Percentiles rank a stretch among this genome's conserved stretches.
Evolutionary conservation across 2,329 filamentous ascomycete genomes (phyloP).

Genomic region (Diplodia sapinea): DNA sequence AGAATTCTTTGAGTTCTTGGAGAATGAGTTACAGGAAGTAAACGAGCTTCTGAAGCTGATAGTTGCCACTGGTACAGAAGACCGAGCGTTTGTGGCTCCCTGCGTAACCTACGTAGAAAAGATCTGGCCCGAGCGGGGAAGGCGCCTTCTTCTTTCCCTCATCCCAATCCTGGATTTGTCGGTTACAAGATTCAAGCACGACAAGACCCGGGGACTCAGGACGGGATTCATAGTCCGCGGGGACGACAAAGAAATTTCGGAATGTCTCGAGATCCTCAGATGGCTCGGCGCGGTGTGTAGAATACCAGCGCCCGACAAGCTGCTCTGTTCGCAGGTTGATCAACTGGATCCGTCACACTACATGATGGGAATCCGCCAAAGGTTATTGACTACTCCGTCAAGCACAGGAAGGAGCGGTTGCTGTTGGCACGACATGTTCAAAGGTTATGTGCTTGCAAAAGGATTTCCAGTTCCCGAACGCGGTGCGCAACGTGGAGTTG

Average conservation of each 20-base stretch:
- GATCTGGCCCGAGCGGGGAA: no score
- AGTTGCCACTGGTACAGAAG: not conserved
- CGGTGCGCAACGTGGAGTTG: not conserved
- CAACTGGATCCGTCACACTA: no score
- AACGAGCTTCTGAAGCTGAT: not conserved
- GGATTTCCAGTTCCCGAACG: not conserved
- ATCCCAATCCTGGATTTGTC: no score
- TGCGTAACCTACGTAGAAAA: not conserved
- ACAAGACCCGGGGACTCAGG: no score
- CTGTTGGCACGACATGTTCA: constrained; percentile 5
- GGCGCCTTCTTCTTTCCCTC: no score
- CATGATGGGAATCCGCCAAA: no score
- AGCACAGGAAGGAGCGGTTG: not conserved
- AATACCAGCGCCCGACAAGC: not conserved
- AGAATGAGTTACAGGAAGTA: no score
- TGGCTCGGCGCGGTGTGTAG: not conserved
- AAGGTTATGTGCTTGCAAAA: not conserved
- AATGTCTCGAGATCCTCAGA: not conserved
- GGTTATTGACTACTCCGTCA: no score
- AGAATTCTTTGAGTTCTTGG: no score
- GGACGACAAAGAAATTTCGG: not conserved
- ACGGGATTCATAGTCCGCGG: not conserved
- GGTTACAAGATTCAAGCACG: no score
- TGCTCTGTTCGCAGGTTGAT: not conserved
- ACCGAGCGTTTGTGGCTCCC: not conserved